Base-by-base conservation (phyloP, 306 rosid species). In the Calophaca sinica region DNA sequence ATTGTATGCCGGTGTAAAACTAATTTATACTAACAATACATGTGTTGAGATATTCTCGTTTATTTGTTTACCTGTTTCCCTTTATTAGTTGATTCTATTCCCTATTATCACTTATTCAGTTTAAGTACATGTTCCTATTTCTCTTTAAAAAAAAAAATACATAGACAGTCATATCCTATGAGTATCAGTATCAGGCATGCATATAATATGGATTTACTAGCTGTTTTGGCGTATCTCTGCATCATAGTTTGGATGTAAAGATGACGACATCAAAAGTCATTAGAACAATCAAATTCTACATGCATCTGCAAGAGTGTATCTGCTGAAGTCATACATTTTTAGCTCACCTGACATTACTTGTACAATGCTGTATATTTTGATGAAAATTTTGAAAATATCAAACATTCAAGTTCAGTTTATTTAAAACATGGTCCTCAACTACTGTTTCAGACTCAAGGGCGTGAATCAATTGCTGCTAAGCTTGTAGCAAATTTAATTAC, bases 391-490 rank as follows among this genome's bases (percentile, higher is more conserved):
- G 42, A 51, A 57, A 62, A 8, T 29, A n/a, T 20, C 32, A 11
- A n/a, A 32, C 60, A 65, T 79, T 48, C 7, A 46, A 68, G 62
- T 75, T 60, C 35, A 49, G 32, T 73, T 57, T 61, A n/a, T 67
- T 74, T 39, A 75, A 36, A 41, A 41, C 51, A 60, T 35, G 54
- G 58, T 81, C 48, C 74, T 45, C 6, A 35, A 65, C 38, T 49
- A 6, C 58, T 68, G 42, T 87, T 76, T 75, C 93, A 96, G 98
- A 89, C 93, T 66, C 98, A 92, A 86, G 99, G 98, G 57, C 99
- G 98, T 73, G 98, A 96, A 85, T 96, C 99, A n/a, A 96, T 96
- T 83, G 98, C 99, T 9, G 99, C 99, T 77, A 96, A 96, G 84
- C 99, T 96, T 79, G 98, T 96, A 50, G 99, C 99, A 72, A 96